Conservation (phyloP, 225 moss, liverwort and hornwort genomes). For the Marchantia paleacea region DNA sequence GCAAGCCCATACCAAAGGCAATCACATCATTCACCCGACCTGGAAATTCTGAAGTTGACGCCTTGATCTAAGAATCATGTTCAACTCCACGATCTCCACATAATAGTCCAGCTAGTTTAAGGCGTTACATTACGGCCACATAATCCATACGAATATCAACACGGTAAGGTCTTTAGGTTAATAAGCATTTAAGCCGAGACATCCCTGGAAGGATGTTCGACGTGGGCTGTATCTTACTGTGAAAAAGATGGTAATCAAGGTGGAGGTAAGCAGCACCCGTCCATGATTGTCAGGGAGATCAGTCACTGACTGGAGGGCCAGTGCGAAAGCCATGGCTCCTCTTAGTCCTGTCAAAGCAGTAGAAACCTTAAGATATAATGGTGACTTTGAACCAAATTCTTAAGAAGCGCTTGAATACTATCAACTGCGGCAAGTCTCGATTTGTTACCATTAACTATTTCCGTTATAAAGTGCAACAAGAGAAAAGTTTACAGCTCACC, state of each 20-base stretch:
- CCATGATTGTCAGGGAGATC: slow-evolving; percentile 83
- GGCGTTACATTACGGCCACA: neutral
- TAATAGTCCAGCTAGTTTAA: neutral
- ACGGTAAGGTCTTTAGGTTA: no score
- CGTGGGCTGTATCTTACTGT: slow-evolving; percentile 44
- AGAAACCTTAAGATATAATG: no score
- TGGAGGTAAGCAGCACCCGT: slow-evolving; percentile 74
- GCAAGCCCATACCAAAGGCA: neutral
- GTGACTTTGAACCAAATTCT: no score
- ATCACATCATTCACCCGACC: neutral
- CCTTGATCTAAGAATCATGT: neutral
- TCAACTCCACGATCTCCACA: neutral
- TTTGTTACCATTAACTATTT: neutral
- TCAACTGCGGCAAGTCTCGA: neutral
- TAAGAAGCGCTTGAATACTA: no score
- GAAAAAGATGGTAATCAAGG: slow-evolving; percentile 90
- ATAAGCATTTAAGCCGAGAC: neutral
- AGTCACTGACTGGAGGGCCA: slow-evolving; percentile 71
- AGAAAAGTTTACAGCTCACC: slow-evolving; percentile 44
- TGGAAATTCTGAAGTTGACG: neutral
- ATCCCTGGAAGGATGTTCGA: neutral
- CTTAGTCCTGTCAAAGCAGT: slow-evolving; percentile 51
- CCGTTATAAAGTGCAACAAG: neutral
- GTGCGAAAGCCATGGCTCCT: slow-evolving; percentile 98
- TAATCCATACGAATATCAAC: neutral